Evolutionary conservation across 1,284 basidiomycete genomes (phyloP), one percentile per base, ranked within the genome.

Genomic region (Leccinum variabile): DNA sequence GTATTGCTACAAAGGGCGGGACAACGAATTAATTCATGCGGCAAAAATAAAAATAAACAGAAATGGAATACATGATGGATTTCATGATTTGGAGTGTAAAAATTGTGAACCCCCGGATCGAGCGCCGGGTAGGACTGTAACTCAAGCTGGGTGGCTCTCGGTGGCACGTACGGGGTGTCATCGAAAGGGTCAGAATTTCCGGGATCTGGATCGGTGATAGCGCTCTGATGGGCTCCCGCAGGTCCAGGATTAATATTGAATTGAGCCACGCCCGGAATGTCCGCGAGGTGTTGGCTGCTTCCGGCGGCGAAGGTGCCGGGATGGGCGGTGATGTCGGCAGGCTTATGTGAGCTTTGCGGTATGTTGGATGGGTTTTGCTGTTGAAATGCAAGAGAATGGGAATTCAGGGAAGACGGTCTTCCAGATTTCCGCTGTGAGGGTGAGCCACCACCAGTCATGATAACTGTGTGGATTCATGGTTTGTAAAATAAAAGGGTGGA

Each of bases 91-190:
- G 57, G 53, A 41, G 66, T 57, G 61, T 67, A 65, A 39, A 62
- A 52, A 56, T 59, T 59, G 32, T 14, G 14, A 25, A 39, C 9
- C n/a, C 65, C 64, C 56, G 70, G 65, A 57, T 69, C 57, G 25
- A 60, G 60, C 55, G 63, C 62, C 60, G 65, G 55, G 54, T 67
- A 70, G 25, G 33, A 0, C 7, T 64, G 65, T 16, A 60, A 61
- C 65, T 68, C 64, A 55, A 70, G 57, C 58, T 70, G 72, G 3
- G 54, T 25, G 22, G 50, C 3, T 39, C 74, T 69, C n/a, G 72
- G 73, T 50, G 72, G 72, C 52, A 73, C 63, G 55, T 76, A 73
- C 0, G 72, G 75, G 1, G 73, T 9, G 9, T 73, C 73, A 58
- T 72, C 65, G 50, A 70, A 72, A 16, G 63, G 44, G n/a, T 72